Evolutionary conservation across 768 basidiomycete genomes (phyloP).

Genomic region (Termitomyces sp.): DNA sequence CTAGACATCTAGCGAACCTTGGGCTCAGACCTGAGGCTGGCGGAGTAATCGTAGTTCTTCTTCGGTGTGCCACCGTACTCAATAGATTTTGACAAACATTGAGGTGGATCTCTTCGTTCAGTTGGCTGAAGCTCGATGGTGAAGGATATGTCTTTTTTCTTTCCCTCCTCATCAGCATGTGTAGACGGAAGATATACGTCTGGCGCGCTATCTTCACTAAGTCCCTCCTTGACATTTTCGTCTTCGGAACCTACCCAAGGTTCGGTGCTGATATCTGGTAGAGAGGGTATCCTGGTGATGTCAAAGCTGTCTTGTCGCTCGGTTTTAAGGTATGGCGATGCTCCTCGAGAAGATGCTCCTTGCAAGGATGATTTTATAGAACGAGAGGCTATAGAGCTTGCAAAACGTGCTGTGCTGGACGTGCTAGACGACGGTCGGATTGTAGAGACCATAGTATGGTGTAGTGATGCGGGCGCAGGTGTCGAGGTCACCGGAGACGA

Average conservation of each 20-base stretch:
- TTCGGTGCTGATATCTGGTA: conserved; percentile 34
- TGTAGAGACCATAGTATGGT: conserved; percentile 38
- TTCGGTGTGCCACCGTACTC: conserved; percentile 37
- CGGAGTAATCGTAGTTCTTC: conserved; percentile 52
- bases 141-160: conserved; percentile 39
- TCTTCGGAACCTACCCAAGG: conserved; percentile 27
- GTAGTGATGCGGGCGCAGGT: conserved; percentile 41
- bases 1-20: conserved; percentile 32
- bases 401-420: conserved; percentile 44
- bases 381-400: conserved; percentile 42
- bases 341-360: conserved; percentile 23
- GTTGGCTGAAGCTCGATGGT: conserved; percentile 54
- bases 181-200: conserved; percentile 48
- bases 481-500: conserved; percentile 62
- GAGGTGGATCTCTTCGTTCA: conserved; percentile 50
- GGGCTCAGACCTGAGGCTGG: conserved; percentile 55
- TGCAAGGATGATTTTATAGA: conserved; percentile 42
- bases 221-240: conserved; percentile 29
- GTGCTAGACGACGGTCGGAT: conserved; percentile 41
- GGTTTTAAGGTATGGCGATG: conserved; percentile 21
- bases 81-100: conserved; percentile 27
- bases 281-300: conserved; percentile 49
- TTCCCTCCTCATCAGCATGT: conserved; percentile 29
- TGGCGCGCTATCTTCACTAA: conserved; percentile 46
- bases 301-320: conserved; percentile 50